Conservation (phyloP, 306 rosid genomes). For the Acacia acuminata region DNA sequence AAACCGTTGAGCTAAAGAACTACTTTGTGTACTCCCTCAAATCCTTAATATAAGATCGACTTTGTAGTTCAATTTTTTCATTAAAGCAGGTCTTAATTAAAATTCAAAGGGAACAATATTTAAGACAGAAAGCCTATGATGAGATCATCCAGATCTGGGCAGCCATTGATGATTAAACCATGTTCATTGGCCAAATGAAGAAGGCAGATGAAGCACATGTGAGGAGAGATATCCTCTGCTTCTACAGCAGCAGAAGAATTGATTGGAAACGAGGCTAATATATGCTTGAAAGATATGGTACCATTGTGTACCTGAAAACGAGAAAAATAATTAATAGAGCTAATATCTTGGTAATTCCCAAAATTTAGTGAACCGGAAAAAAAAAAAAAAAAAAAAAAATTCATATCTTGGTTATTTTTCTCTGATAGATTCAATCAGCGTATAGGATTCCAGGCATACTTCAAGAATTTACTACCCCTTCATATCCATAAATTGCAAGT, state of each 20-base stretch:
- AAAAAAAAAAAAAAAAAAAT: background rate
- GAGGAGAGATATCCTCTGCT: slow-evolving; percentile 11
- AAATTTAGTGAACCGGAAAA: background rate
- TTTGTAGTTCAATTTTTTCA: no score
- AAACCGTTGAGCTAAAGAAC: background rate
- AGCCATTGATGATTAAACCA: background rate
- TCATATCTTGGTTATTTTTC: background rate
- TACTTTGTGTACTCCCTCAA: no score
- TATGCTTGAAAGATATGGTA: slow-evolving; percentile 2
- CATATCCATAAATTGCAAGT: background rate
- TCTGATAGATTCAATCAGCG: background rate
- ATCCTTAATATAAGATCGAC: no score
- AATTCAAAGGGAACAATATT: background rate
- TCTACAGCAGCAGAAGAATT: background rate
- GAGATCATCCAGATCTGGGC: slow-evolving; percentile 16
- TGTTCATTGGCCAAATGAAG: slow-evolving; percentile 17
- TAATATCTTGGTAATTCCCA: background rate
- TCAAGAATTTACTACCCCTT: background rate
- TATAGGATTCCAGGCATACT: background rate
- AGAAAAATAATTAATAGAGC: background rate
- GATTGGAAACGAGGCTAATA: background rate
- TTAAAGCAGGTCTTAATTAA: no score
- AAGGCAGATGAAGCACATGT: background rate
- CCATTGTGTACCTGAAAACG: background rate
- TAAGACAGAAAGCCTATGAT: background rate